A percentile compares a stretch with the other conserved stretches of the same genome.
These are phyloP conservation scores for Penicillium argentinense DNA, from an alignment of 495 filamentous ascomycete species.

Conservation along the genomic window DNA sequence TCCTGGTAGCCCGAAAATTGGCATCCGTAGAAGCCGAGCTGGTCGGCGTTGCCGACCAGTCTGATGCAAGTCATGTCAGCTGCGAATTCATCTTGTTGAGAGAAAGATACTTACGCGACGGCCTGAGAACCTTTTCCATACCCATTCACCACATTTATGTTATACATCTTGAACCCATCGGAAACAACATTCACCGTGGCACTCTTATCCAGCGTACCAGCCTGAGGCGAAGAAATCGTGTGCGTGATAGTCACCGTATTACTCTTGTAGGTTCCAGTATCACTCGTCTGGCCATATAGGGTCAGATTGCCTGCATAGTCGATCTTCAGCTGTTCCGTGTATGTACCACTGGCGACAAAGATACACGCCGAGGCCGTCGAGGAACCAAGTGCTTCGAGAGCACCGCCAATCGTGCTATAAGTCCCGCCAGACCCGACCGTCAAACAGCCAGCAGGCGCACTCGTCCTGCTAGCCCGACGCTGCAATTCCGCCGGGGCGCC, in stretches of 20 bases:
- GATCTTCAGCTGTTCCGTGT: slow-evolving; percentile 55
- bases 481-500: slow-evolving; percentile 10
- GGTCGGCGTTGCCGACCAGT: slow-evolving; percentile 48
- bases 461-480: slow-evolving; percentile 17
- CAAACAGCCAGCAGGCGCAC: slow-evolving; percentile 30
- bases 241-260: slow-evolving; percentile 65
- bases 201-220: slow-evolving; percentile 45
- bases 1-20: slow-evolving; percentile 63
- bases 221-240: slow-evolving; percentile 44
- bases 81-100: background rate
- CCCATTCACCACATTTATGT: slow-evolving; percentile 61
- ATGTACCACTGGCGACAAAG: slow-evolving; percentile 42
- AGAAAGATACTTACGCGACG: slow-evolving; percentile 36
- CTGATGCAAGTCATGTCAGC: slow-evolving; percentile 4
- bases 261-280: slow-evolving; percentile 51
- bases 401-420: slow-evolving; percentile 29
- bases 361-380: slow-evolving; percentile 29
- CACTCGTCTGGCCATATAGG: slow-evolving; percentile 56
- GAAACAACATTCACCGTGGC: slow-evolving; percentile 58
- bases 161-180: slow-evolving; percentile 56
- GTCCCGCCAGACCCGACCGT: slow-evolving; percentile 24
- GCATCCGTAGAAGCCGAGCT: slow-evolving; percentile 60
- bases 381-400: slow-evolving; percentile 24
- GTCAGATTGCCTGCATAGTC: slow-evolving; percentile 29
- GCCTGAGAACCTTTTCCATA: slow-evolving; percentile 34